Base-by-base conservation (phyloP, 192 early-diverging fungal genomes). In the Phlyctochytrium arcticum region DNA sequence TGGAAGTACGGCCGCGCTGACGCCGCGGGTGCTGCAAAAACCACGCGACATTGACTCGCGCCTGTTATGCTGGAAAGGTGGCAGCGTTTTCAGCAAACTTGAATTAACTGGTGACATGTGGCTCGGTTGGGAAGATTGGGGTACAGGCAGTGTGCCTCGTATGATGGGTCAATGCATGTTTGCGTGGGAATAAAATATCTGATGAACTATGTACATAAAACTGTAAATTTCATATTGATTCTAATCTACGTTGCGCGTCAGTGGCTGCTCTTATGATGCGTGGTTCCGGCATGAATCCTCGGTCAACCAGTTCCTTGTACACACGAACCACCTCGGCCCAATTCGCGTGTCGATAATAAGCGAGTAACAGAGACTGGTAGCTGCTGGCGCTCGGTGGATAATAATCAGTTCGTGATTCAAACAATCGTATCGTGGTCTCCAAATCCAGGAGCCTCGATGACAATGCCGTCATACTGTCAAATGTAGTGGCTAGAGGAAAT, bases 41-140 rank as follows among this genome's bases (percentile, higher is more conserved):
- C 91, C 93, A 2, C 73, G 91, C 9, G 92, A 95, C 47, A 75
- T 95, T 29, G 92, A 95, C 50, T 87, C 91, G 2, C 73, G 88
- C 6, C 72, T 94, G 49, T 64, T 95, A 51, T 88, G 83, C 2
- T 95, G 93, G 93, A 95, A 94, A 67, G 93, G 93, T 17, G 91
- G 80, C 0, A 83, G 88, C 3, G 90, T 95, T 10, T 71, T 92
- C 59, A 78, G 83, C 48, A 82, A 89, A 47, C 74, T 93, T 29
- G 93, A 95, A 19, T 83, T 78, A 48, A 81, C 87, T 3, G 84
- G 79, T 39, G 91, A 95, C 19, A 72, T 91, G 79, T 95, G 91
- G 91, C 78, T 95, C 24, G 79, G 83, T 1, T 44, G 55, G 10
- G 51, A 67, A 9, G 91, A 93, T 59, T 95, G 92, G 91, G 64